Percentiles rank a stretch among this genome's conserved stretches.
phyloP scores from a whole-genome alignment of 371 early-diverging fungal genomes.

The Syncephalastrum sp. region DNA sequence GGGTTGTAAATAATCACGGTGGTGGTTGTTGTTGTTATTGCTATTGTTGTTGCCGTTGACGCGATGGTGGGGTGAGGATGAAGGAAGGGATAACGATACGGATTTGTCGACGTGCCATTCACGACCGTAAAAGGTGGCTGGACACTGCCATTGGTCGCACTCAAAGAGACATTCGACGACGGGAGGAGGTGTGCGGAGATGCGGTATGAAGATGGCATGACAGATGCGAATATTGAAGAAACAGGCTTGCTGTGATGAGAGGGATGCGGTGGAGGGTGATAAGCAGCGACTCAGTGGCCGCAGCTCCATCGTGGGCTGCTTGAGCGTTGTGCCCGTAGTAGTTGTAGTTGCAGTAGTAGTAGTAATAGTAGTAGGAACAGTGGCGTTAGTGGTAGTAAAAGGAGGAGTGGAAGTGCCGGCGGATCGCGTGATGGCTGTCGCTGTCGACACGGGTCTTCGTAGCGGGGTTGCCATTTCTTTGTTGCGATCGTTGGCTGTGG shows the following conservation, averaged over 20 bases:
- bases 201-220: too few species aligned
- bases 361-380: neutral
- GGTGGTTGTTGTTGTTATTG: too few species aligned
- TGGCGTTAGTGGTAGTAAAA: neutral
- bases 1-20: too few species aligned
- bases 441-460: conserved; percentile 3
- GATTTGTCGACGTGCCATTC: too few species aligned
- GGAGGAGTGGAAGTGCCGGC: neutral
- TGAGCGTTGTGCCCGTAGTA: neutral
- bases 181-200: too few species aligned
- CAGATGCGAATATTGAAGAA: too few species aligned
- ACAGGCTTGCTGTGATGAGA: neutral
- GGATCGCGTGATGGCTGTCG: neutral
- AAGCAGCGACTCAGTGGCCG: neutral
- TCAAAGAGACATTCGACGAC: too few species aligned
- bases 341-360: neutral
- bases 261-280: conserved; percentile 1
- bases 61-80: too few species aligned
- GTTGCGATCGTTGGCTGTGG: conserved; percentile 18
- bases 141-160: too few species aligned
- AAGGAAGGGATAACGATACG: too few species aligned
- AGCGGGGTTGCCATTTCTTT: conserved; percentile 26
- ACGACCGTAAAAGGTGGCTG: too few species aligned
- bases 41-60: too few species aligned
- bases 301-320: neutral